phyloP scores from a whole-genome alignment of 257 asterid genomes.

The Rhazya stricta region DNA sequence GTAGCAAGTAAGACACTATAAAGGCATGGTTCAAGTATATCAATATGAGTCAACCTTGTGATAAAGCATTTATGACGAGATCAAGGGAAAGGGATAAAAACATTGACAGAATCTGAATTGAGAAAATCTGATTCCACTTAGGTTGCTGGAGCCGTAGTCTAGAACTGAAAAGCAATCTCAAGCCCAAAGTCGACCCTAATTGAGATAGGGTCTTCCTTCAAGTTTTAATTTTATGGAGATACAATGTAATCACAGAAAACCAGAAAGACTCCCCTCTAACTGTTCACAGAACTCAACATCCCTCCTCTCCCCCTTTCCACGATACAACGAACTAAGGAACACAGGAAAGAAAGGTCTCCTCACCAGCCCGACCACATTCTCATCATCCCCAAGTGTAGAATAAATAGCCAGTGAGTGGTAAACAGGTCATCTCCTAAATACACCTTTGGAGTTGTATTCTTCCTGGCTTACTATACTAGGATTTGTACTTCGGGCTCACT shows the following conservation, averaged over 20 bases:
- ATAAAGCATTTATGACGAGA: background rate
- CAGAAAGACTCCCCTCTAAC: background rate
- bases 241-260: background rate
- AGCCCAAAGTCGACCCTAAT: background rate
- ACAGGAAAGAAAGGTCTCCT: background rate
- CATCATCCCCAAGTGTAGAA: too few species aligned
- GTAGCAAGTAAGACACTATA: constrained; percentile 16
- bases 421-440: background rate
- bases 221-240: background rate
- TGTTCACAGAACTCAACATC: background rate
- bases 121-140: background rate
- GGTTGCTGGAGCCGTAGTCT: background rate
- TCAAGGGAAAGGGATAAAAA: background rate
- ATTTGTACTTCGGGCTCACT: background rate
- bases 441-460: background rate
- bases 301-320: background rate
- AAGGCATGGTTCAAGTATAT: background rate
- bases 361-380: background rate
- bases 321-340: background rate
- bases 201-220: background rate
- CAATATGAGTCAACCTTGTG: background rate
- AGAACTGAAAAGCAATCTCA: background rate
- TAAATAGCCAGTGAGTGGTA: background rate
- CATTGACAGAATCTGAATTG: background rate
- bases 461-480: background rate